A percentile compares a stretch with the other conserved stretches of the same genome.
phyloP scores from a whole-genome alignment of 208 protist genomes.

The Trypanosomatidae sp. region DNA sequence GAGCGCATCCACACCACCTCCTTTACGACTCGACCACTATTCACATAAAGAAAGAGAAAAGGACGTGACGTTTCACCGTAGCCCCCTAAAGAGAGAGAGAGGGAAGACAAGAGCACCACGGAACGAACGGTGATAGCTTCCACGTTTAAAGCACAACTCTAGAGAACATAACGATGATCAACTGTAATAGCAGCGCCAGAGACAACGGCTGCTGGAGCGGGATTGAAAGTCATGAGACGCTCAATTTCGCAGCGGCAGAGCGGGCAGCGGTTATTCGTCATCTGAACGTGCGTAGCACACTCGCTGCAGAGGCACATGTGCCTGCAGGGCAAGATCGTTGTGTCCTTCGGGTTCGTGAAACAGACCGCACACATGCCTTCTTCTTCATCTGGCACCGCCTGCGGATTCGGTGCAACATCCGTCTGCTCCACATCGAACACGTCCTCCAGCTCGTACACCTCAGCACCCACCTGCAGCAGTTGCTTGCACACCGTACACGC shows the following conservation, averaged over 20 bases:
- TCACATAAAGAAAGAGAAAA: too few species aligned
- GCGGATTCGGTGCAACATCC: slow-evolving; percentile 15
- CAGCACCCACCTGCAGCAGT: slow-evolving; percentile 60
- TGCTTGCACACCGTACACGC: slow-evolving; percentile 60
- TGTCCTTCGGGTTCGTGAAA: slow-evolving; percentile 79
- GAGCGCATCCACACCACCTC: too few species aligned
- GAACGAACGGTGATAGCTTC: too few species aligned
- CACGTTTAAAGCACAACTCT: too few species aligned
- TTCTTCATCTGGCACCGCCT: slow-evolving; percentile 38
- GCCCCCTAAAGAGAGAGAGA: too few species aligned
- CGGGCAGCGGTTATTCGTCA: slow-evolving; percentile 88
- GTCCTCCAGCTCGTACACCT: slow-evolving; percentile 84
- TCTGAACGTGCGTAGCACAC: slow-evolving; percentile 74
- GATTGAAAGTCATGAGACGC: slow-evolving; percentile 48
- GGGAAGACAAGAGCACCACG: too few species aligned
- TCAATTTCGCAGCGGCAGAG: slow-evolving; percentile 84
- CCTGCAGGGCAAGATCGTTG: slow-evolving; percentile 90
- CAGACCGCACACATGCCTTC: slow-evolving; percentile 84
- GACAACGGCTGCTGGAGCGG: background rate
- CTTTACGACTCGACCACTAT: too few species aligned
- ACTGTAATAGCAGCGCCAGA: too few species aligned
- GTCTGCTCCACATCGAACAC: slow-evolving; percentile 68
- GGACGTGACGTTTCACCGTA: too few species aligned
- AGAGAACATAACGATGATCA: too few species aligned
- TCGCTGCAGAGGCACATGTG: slow-evolving; percentile 92